phyloP scores from a whole-genome alignment of 2,329 filamentous ascomycete genomes.

The Sporothrix pseudoabietina region DNA sequence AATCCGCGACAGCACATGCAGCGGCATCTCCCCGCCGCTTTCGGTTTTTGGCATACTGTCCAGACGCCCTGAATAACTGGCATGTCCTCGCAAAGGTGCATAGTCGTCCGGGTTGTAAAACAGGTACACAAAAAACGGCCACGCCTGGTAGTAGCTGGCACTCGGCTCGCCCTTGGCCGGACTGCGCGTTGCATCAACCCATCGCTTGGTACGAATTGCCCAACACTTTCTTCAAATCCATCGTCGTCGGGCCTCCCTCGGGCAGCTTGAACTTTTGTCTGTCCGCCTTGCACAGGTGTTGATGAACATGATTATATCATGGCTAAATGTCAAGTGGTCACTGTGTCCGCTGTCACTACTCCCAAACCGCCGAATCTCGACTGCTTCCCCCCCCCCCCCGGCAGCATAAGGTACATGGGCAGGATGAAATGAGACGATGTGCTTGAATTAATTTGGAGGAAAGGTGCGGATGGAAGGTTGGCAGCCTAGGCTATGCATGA shows the following conservation, averaged over 20 bases:
- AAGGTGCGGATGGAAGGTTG: not conserved
- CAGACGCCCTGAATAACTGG: not conserved
- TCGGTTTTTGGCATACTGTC: not conserved
- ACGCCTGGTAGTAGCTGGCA: conserved; percentile 56
- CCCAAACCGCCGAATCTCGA: conserved; percentile 36
- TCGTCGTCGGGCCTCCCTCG: not conserved
- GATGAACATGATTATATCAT: not conserved
- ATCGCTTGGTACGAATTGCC: conserved; percentile 52
- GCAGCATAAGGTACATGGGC: no score
- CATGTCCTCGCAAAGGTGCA: not conserved
- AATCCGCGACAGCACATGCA: not conserved
- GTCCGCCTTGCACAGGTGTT: conserved; percentile 42
- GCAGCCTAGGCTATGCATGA: not conserved
- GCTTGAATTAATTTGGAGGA: not conserved
- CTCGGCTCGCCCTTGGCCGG: conserved; percentile 25
- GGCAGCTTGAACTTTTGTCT: not conserved
- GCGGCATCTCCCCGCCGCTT: not conserved
- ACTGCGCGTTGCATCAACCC: conserved; percentile 48
- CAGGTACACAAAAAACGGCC: conserved; percentile 54
- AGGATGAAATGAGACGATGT: no score
- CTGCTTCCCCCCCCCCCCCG: no score
- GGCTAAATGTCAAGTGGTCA: conserved; percentile 2
- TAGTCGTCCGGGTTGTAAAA: conserved; percentile 47
- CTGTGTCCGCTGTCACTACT: conserved; percentile 4
- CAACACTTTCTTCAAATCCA: conserved; percentile 49